Evolutionary conservation across 1,139 yeast species (phyloP).

Genomic region (Magnusiomyces fungicola): DNA sequence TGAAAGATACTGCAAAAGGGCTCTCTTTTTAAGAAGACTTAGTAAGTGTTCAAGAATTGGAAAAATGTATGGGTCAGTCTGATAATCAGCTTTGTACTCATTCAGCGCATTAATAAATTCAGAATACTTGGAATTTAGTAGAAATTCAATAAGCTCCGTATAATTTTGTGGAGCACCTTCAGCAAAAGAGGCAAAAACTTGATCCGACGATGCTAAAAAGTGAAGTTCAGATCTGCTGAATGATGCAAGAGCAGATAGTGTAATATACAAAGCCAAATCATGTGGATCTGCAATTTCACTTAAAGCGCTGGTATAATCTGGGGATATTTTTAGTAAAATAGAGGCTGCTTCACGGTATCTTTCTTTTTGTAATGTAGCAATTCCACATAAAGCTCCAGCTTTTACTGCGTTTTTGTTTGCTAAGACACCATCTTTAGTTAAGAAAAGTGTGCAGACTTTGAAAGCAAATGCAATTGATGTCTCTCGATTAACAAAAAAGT

Average conservation of each 20-base stretch:
- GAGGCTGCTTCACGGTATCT: conserved; percentile 10
- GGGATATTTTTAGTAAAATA: conserved; percentile 8
- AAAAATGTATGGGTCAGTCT: conserved; percentile 19
- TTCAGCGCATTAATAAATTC: conserved; percentile 18
- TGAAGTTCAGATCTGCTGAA: conserved; percentile 21
- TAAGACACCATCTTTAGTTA: background rate
- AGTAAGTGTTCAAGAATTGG: conserved; percentile 14
- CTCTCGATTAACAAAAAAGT: background rate
- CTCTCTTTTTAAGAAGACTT: conserved; percentile 18
- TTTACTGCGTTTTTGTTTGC: background rate
- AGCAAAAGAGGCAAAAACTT: conserved; percentile 59
- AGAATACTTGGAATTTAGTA: conserved; percentile 15
- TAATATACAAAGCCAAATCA: conserved; percentile 21
- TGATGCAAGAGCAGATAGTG: conserved; percentile 23
- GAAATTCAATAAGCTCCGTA: conserved; percentile 15
- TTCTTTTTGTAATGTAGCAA: conserved; percentile 7
- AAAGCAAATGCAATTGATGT: background rate
- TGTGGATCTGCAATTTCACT: conserved; percentile 8
- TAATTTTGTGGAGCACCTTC: conserved; percentile 26
- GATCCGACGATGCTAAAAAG: conserved; percentile 37
- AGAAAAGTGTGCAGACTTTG: background rate
- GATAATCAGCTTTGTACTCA: conserved; percentile 17
- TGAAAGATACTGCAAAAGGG: conserved; percentile 21
- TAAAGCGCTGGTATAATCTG: background rate
- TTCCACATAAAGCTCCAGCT: conserved; percentile 11